Conservation (phyloP, 805 yeast species). For the Wickerhamomyces sydowiorum region DNA sequence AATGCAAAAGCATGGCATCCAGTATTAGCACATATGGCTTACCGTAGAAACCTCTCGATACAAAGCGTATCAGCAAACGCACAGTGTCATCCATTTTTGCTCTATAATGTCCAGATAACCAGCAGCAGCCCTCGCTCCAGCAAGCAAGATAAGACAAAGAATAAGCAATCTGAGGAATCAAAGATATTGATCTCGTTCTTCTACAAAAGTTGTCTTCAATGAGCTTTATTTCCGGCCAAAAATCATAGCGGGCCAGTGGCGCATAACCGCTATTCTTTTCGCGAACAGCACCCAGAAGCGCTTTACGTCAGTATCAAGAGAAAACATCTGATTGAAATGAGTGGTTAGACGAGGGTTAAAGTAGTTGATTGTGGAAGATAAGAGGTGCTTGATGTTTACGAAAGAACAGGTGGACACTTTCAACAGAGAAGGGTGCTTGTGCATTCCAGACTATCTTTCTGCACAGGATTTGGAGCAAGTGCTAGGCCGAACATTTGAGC, state of each 20-base stretch:
- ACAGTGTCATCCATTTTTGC: constrained; percentile 33
- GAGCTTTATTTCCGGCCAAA: no score
- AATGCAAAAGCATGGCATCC: constrained; percentile 84
- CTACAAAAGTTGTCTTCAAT: no score
- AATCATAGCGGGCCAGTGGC: neutral
- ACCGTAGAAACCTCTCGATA: constrained; percentile 82
- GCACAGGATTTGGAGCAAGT: constrained; percentile 34
- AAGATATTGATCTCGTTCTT: no score
- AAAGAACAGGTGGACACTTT: constrained; percentile 45
- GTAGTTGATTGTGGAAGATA: no score
- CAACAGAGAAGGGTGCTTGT: constrained; percentile 53
- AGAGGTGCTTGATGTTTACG: constrained; percentile 17
- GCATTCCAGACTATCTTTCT: constrained; percentile 49
- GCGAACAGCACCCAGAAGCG: no score
- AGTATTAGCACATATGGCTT: constrained; percentile 76
- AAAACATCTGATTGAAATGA: no score
- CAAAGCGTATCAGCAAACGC: constrained; percentile 58
- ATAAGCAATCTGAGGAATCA: no score
- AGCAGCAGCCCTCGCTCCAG: no score
- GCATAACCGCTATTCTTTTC: neutral
- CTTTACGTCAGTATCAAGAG: no score
- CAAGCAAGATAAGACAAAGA: no score
- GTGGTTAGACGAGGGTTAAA: neutral
- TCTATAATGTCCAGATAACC: neutral
- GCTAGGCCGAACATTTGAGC: constrained; percentile 34